Percentiles rank a stretch among this genome's conserved stretches.
phyloP scores from a whole-genome alignment of 2,329 filamentous ascomycete genomes.

The Trichoderma citrinoviride region DNA sequence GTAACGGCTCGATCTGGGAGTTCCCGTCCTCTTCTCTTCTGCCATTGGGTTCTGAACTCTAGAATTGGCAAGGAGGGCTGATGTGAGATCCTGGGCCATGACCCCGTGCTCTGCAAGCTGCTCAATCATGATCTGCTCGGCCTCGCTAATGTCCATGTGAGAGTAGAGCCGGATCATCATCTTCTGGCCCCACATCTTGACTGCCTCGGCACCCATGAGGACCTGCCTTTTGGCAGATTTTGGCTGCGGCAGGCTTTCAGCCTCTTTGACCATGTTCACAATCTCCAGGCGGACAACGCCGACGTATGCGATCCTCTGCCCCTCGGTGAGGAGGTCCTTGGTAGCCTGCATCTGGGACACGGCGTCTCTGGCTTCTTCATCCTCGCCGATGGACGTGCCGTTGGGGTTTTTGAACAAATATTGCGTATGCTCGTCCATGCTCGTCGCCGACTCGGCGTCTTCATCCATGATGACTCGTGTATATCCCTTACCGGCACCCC shows the following conservation, averaged over 20 bases:
- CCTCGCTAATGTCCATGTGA: slow-evolving; percentile 93
- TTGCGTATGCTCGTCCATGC: slow-evolving; percentile 94
- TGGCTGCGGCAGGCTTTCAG: slow-evolving; percentile 58
- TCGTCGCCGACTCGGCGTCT: slow-evolving; percentile 88
- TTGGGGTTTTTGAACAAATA: slow-evolving; percentile 83
- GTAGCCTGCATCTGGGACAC: slow-evolving; percentile 91
- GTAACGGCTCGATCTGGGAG: slow-evolving; percentile 23
- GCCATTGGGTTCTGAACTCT: slow-evolving; percentile 91
- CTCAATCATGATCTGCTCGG: slow-evolving; percentile 98
- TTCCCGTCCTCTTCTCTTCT: slow-evolving; percentile 34
- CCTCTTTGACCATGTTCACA: slow-evolving; percentile 69
- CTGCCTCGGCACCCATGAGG: slow-evolving; percentile 67
- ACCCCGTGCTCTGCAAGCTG: slow-evolving; percentile 93
- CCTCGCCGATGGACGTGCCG: slow-evolving; percentile 60
- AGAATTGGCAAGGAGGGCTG: slow-evolving; percentile 85
- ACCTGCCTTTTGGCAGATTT: slow-evolving; percentile 71
- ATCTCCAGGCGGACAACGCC: slow-evolving; percentile 82
- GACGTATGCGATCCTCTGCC: slow-evolving; percentile 93
- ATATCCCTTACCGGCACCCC: slow-evolving; percentile 91
- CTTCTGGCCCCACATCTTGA: slow-evolving; percentile 96
- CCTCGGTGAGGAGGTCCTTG: slow-evolving; percentile 91
- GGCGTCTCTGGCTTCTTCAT: slow-evolving; percentile 78
- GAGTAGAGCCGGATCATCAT: slow-evolving; percentile 94
- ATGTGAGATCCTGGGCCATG: slow-evolving; percentile 76
- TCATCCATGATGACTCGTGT: slow-evolving; percentile 94